Evolutionary conservation across 192 early-diverging fungal species (phyloP), one percentile per base, ranked within the genome.

Genomic region (Coemansia sp.): DNA sequence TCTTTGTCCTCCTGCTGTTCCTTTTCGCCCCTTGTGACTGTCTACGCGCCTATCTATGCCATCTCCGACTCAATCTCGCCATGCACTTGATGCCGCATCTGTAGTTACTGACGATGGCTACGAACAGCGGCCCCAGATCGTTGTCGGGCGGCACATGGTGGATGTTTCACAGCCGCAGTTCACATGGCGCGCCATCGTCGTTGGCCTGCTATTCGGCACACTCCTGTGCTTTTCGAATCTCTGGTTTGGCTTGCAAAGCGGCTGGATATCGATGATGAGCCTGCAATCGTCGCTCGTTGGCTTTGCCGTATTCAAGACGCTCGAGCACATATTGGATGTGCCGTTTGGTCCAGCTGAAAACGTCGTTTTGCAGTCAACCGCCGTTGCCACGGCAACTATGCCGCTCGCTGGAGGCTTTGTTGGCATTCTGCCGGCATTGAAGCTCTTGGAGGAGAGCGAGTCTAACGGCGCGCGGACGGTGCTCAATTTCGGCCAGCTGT

Each of bases 191-290:
- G 79, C 79, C n/a, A 59, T 90, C 0, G 36, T 80, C 14, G 88
- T 86, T 16, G 90, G 90, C 4, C 76, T 92, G 26, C 28, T 77
- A 16, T 88, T 92, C 52, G 90, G 90, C n/a, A 79, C 85, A 9
- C 59, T 92, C 12, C 63, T 92, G 43, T 89, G 89, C 38, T 93
- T 93, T 58, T 93, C 93, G 37, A 95, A 95, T 75, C 87, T 93
- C 79, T 95, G 93, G 74, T 91, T 94, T 68, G 93, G 93, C 1
- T 78, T 95, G 31, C 94, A 91, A 66, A 90, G 88, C 41, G 89
- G 89, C 0, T 93, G 90, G 89, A 88, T 90, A 59, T 86, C 85
- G 21, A 91, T 91, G 88, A 90, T 90, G 88, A 89, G 88, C 9
- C 65, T 89, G 28, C 89, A 91, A 64, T 85, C 88, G 12, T 89